Base-by-base conservation (phyloP, 2,329 filamentous ascomycete genomes). In the Penicillium palitans region DNA sequence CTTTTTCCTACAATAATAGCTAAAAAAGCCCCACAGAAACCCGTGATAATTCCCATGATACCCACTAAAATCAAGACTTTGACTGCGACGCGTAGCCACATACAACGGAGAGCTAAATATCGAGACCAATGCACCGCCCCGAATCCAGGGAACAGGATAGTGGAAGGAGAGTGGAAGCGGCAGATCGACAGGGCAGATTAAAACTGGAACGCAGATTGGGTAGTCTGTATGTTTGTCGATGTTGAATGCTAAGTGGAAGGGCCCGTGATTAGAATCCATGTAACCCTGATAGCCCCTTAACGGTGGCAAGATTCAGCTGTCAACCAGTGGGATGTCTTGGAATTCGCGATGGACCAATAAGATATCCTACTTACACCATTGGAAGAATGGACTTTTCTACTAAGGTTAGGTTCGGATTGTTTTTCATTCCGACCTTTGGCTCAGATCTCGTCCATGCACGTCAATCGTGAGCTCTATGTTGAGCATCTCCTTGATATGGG, bases 91-190 rank as follows among this genome's bases (percentile, higher is more conserved):
- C 54, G 27, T 44, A 42, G 29, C 27, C 42, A 46, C 52, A 29
- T 15, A 46, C 40, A 41, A 48, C 5, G 19, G n/a, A 21, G 39
- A 27, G 5, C 25, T 25, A 19, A 55, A 39, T 19, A 49, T 49
- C 45, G 10, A 19, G 37, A 19, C 37, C 27, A 50, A 58, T 52
- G 51, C 54, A 47, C 57, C 51, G 59, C 53, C 58, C 60, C 29
- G 50, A 51, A 51, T 50, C 57, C 50, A 55, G 40, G 41, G 25
- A 39, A 61, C 25, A 31, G 56, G 56, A 49, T 47, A 8, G 41
- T 61, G 52, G 58, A 55, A 47, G 58, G 58, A 53, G 37, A 8
- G 25, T 61, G 52, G 56, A 55, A 59, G 47, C 39, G 39, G 55
- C 48, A 35, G 48, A 59, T 57, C 41, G 49, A 51, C 47, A 50